A percentile compares a stretch with the other conserved stretches of the same genome.
phyloP scores from a whole-genome alignment of 2,329 filamentous ascomycete genomes.

The Aspergillus sergii region DNA sequence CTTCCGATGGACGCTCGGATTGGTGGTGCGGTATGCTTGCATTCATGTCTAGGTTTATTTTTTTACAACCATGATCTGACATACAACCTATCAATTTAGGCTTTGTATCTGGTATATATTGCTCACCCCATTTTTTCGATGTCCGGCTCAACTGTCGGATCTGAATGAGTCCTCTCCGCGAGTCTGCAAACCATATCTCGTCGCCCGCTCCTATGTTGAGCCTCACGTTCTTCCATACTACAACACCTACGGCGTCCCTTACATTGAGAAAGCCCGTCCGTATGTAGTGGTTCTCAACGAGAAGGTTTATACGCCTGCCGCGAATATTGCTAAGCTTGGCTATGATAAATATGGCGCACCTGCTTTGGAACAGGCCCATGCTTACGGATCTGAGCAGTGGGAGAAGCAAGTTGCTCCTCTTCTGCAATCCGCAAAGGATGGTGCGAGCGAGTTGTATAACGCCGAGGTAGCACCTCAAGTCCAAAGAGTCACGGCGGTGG shows the following conservation, averaged over 20 bases:
- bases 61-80: neutral
- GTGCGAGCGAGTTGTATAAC: constrained; percentile 69
- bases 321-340: constrained; percentile 61
- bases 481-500: constrained; percentile 57
- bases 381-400: constrained; percentile 74
- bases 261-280: constrained; percentile 74
- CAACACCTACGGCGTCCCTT: constrained; percentile 77
- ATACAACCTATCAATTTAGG: constrained; percentile 48
- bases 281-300: constrained; percentile 65
- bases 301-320: constrained; percentile 68
- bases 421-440: constrained; percentile 64
- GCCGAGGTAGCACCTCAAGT: constrained; percentile 74
- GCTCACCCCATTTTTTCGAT: constrained; percentile 77
- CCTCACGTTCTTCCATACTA: constrained; percentile 88
- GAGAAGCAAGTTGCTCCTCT: constrained; percentile 75
- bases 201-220: constrained; percentile 65
- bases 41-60: constrained; percentile 7
- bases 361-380: constrained; percentile 66
- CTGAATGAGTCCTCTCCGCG: constrained; percentile 71
- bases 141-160: constrained; percentile 69
- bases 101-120: constrained; percentile 85
- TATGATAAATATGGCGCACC: constrained; percentile 75
- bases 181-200: constrained; percentile 79
- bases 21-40: constrained; percentile 38
- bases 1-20: constrained; percentile 38